Evolutionary conservation across 345 rosid genomes (phyloP).

Genomic region (Citrus inodora): DNA sequence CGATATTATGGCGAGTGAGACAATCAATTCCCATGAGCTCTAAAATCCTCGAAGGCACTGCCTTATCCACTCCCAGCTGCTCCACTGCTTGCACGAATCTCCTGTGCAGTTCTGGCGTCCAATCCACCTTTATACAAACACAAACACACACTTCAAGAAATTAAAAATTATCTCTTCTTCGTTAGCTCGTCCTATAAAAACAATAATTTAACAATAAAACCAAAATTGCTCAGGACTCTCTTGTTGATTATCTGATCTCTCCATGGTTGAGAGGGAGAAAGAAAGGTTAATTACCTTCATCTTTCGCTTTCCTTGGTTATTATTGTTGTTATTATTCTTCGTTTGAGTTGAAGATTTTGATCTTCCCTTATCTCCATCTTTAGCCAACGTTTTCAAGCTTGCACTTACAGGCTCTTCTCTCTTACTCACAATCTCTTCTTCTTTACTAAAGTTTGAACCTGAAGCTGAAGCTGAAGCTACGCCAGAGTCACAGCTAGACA

Average conservation of each 20-base stretch:
- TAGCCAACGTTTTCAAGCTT: constrained; percentile 29
- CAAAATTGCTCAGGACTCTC: background rate
- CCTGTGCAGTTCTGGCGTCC: constrained; percentile 95
- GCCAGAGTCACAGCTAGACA: constrained; percentile 25
- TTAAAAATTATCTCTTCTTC: background rate
- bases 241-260: background rate
- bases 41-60: constrained; percentile 90
- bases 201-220: background rate
- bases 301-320: constrained; percentile 55
- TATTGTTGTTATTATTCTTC: constrained; percentile 23
- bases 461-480: constrained; percentile 10
- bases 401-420: constrained; percentile 31
- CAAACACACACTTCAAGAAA: constrained; percentile 23
- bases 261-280: background rate
- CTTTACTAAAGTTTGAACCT: constrained; percentile 24
- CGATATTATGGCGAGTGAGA: constrained; percentile 96
- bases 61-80: constrained; percentile 92
- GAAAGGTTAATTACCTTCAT: constrained; percentile 38
- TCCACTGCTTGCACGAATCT: constrained; percentile 95
- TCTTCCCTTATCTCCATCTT: constrained; percentile 46
- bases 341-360: constrained; percentile 36
- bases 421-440: constrained; percentile 38
- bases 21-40: constrained; percentile 86
- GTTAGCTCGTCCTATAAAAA: background rate
- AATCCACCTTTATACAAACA: constrained; percentile 60